Evolutionary conservation across 2,329 filamentous ascomycete species (phyloP).

Genomic region (Aspergillus pseudoterreus): DNA sequence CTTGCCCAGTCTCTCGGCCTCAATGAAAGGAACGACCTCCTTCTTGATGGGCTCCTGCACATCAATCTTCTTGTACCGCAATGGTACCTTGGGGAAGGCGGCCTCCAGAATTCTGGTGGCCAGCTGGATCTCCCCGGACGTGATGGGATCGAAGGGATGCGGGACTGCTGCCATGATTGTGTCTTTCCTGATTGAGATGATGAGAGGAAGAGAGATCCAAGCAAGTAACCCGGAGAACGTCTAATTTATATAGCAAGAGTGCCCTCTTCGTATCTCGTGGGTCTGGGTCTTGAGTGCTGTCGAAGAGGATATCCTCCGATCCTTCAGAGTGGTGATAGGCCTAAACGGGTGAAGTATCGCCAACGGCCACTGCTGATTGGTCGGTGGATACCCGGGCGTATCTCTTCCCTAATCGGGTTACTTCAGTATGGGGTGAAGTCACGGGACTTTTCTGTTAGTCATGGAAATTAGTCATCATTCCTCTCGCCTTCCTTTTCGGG

Average conservation of each 20-base stretch:
- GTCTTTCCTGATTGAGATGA: not conserved
- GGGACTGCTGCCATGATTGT: conserved; percentile 14
- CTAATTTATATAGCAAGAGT: conserved; percentile 1
- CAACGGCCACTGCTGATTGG: conserved; percentile 5
- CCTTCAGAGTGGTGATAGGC: not conserved
- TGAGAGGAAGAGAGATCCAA: not conserved
- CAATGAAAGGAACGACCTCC: conserved; percentile 57
- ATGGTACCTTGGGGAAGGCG: conserved; percentile 31
- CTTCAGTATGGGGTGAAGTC: not conserved
- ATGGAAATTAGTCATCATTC: not conserved
- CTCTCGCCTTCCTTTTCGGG: not conserved
- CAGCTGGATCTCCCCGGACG: conserved; percentile 37
- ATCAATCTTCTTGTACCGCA: conserved; percentile 63
- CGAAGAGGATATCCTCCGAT: not conserved
- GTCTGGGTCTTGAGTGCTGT: not conserved
- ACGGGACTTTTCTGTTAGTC: not conserved
- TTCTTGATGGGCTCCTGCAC: conserved; percentile 63
- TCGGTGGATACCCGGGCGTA: conserved; percentile 8
- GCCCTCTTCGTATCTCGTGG: not conserved
- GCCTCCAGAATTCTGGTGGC: conserved; percentile 37
- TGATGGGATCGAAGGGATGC: conserved; percentile 41
- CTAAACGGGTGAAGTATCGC: not conserved
- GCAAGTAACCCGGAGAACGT: not conserved
- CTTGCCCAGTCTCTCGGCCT: conserved; percentile 56
- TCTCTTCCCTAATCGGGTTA: conserved; percentile 7